Evolutionary conservation across 1,139 yeast species (phyloP), one percentile per base, ranked within the genome.

Genomic region (Debaryomycetaceae sp.): DNA sequence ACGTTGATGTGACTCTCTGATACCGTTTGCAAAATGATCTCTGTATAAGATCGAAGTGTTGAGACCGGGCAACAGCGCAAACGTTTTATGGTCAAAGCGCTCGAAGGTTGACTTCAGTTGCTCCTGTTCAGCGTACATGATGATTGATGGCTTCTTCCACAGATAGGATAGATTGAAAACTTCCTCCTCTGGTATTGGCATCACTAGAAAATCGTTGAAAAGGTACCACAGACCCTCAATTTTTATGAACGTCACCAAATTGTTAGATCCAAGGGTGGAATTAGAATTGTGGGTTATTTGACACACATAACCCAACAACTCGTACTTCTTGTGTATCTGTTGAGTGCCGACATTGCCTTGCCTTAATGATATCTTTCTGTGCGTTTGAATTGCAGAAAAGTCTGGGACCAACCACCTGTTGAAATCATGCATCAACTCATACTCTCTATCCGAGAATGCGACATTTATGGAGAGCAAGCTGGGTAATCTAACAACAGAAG

Each of bases 161-260:
- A 82, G 71, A 39, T 74, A 73, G 1, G 82, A 70, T 44, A 90
- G 70, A 58, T 89, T 80, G 44, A 89, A 72, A 0, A 81, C 87
- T 41, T 84, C 90, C 43, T 85, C 90, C 51, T 84, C 87, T 0
- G 85, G 75, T 1, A 95, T 75, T 23, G 83, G 84, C 60, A 82
- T 79, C n/a, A 90, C 98, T 54, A 93, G 69, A 63, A 91, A 95
- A 63, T 95, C 98, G 59, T 95, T 95, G 62, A 95, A 90, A 56
- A 95, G 64, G 54, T 76, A 81, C 99, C 99, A 95, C 44, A 72
- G 72, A 42, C 71, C 75, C 13, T 63, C 68, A n/a, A 81, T 69
- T 44, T 76, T 75, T 6, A 81, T 72, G 51, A 76, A 80, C 0
- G 89, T 75, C 0, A 87, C 84, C 45, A 85, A 63, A 55, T 70